Base-by-base conservation (phyloP, 768 basidiomycete species). In the Collybiopsis luxurians region DNA sequence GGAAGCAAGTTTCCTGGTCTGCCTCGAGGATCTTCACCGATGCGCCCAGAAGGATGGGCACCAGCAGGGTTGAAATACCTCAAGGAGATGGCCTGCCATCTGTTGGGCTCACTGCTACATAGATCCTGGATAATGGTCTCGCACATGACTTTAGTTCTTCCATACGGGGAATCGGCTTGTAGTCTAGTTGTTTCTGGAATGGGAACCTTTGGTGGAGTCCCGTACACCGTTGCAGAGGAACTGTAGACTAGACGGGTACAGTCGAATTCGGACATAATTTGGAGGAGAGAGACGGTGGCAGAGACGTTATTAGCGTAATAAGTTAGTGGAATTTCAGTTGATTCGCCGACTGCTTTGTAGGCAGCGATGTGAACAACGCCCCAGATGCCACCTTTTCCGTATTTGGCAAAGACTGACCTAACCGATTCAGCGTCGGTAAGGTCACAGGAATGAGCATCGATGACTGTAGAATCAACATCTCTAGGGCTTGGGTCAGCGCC, bases 51-150 rank as follows among this genome's bases (percentile, higher is more conserved):
- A 1, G 95, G 92, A 71, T 98, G 96, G 1, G 96, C 95, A n/a
- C 97, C 97, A 36, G 93, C 97, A 60, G 97, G 97, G 71, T 99
- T 99, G 89, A 99, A 99, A 74, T 98, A 99, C 55, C 97, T 83
- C 61, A 98, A 78, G 44, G 92, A 91, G 66, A 97, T 83, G 0
- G 86, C 91, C 36, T 85, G 78, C 88, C 81, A 63, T 86, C 80
- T 27, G 10, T 0, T 21, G 19, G 27, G 10, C 28, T 31, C 48
- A 27, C 50, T 51, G 31, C 24, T 36, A 69, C 91, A 94, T 21
- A 97, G 73, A 69, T 99, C 97, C 64, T 90, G 82, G 60, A 98
- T 81, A 66, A 98, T 83, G 45, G 82, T 86, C 73, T 99, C 97
- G 48, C 82, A 84, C 90, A 98, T 92, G 53, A 93, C 84, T 72